Base-by-base conservation (phyloP, 208 protist genomes). In the Crithidia fasciculata region DNA sequence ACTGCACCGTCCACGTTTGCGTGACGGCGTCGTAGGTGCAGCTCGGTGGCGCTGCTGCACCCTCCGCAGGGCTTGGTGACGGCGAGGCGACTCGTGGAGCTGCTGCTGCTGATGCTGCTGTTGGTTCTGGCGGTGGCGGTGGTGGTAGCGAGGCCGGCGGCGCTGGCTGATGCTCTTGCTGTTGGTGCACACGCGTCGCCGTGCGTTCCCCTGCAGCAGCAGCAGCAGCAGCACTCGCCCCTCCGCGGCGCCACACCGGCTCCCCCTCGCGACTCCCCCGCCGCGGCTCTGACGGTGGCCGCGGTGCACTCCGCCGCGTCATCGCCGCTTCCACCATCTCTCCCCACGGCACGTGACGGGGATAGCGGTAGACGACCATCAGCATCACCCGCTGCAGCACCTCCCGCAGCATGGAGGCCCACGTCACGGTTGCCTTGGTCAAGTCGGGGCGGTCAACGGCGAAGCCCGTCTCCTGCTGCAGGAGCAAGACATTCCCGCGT, bases 291-390 rank as follows among this genome's bases (percentile, higher is more conserved):
- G 62, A 64, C 55, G 62, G 47, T 16, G 55, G 64, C 47, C 52
- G 55, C 6, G 62, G 49, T 10, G 18, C 44, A 37, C 36, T 68
- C 19, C 28, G 28, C 28, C 28, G 72, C 4, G 65, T 10, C 65
- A 70, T 70, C n/a, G 65, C 28, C 18, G 68, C 41, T 44, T 65
- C 68, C 13, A 80, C 41, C 61, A 62, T 41, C 60, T 70, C 74
- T 19, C 74, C 82, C 77, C 78, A 87, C 50, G 74, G 74, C 16
- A 71, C 70, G 39, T 52, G 62, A 0, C 56, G 56, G 37, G 78
- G 78, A 53, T 84, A 84, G 57, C 75, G 74, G 53, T 79, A 72
- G 5, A 72, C 50, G 4, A 87, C 82, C 65, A 84, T 61, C 19
- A 74, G 56, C 67, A 74, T 66, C 41, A 82, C 18, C 16, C 65